These are phyloP conservation scores for Flammula alnicola DNA, from an alignment of 1,284 basidiomycete genomes.

Conservation along the genomic window DNA sequence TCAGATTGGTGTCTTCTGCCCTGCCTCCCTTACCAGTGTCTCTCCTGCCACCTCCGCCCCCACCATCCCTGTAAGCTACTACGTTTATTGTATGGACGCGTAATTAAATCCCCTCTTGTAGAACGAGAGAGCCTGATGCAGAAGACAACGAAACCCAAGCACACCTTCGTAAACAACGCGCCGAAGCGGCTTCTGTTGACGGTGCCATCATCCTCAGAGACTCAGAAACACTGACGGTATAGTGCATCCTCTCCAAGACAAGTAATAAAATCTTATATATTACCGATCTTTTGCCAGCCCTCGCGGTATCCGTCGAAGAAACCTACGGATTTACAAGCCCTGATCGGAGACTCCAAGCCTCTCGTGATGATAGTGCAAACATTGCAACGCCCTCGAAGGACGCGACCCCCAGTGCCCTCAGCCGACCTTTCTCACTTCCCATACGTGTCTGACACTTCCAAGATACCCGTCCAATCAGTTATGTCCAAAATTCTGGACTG, in stretches of 20 bases:
- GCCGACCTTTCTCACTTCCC: slow-evolving; percentile 33
- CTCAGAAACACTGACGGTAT: slow-evolving; percentile 22
- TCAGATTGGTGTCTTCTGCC: slow-evolving; percentile 49
- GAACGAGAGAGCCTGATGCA: slow-evolving; percentile 46
- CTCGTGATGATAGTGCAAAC: slow-evolving; percentile 33
- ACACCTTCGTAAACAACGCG: slow-evolving; percentile 38
- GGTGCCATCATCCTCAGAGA: slow-evolving; percentile 31
- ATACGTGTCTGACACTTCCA: slow-evolving; percentile 28
- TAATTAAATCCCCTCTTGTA: slow-evolving; percentile 18
- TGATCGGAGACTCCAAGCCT: slow-evolving; percentile 13
- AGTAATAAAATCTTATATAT: not conserved
- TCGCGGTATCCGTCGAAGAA: not conserved
- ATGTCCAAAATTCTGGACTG: slow-evolving; percentile 21
- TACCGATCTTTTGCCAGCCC: not conserved
- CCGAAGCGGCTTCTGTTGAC: slow-evolving; percentile 44
- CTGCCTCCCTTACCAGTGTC: slow-evolving; percentile 40
- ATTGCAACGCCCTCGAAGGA: slow-evolving; percentile 35
- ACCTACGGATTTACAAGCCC: not conserved
- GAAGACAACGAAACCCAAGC: slow-evolving; percentile 50
- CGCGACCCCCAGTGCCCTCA: slow-evolving; percentile 39
- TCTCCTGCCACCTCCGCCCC: slow-evolving; percentile 43
- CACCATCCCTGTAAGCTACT: slow-evolving; percentile 38
- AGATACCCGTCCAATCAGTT: slow-evolving; percentile 8
- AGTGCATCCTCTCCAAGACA: not conserved
- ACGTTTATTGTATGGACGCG: not conserved